Conservation (phyloP, 441 rosid genomes). For the Jatropha podagrica region DNA sequence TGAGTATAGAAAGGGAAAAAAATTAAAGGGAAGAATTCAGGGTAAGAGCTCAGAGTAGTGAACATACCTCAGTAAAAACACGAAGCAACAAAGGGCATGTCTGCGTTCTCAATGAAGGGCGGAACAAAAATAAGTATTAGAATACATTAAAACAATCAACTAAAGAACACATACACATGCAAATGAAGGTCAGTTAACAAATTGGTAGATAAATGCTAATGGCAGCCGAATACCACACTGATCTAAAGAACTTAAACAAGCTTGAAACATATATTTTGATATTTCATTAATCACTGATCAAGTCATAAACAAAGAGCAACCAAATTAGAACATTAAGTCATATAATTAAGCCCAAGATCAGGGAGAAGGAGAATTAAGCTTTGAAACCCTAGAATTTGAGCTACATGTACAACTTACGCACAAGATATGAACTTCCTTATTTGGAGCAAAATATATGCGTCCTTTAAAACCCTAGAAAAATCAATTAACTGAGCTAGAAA, state of each 20-base stretch:
- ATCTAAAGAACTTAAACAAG: neutral
- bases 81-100: conserved; percentile 94
- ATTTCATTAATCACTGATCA: neutral
- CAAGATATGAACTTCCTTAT: neutral
- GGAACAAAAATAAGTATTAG: neutral
- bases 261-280: neutral
- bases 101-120: conserved; percentile 38
- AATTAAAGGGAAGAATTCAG: neutral
- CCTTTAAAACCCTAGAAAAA: conserved; percentile 23
- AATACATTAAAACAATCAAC: neutral
- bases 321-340: neutral
- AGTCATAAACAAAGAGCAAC: conserved; percentile 1
- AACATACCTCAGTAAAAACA: conserved; percentile 87
- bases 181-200: neutral
- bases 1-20: neutral
- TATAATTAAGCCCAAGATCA: neutral
- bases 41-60: neutral
- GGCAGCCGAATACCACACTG: neutral
- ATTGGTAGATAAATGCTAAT: neutral
- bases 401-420: neutral
- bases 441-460: neutral
- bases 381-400: conserved; percentile 24
- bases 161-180: neutral
- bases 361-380: neutral
- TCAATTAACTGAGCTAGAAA: neutral